A percentile compares a stretch with the other conserved stretches of the same genome.
Conservation (phyloP, 2,329 filamentous ascomycete species). For the Ophiostoma sp. region DNA sequence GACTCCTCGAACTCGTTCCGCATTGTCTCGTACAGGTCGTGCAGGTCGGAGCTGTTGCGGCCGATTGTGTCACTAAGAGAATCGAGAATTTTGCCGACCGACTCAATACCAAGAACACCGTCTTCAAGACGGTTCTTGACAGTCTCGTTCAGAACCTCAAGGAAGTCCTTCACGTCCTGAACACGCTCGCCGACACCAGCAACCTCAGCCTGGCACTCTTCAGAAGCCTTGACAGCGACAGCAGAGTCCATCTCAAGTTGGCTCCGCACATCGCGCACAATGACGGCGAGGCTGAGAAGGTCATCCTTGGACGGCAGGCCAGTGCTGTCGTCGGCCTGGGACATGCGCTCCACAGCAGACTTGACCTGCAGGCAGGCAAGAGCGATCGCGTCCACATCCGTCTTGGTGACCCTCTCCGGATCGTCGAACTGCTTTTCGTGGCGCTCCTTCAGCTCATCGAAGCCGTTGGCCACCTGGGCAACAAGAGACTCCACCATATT, state of each 20-base stretch:
- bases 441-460: conserved; percentile 71
- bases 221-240: conserved; percentile 74
- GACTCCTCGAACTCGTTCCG: conserved; percentile 86
- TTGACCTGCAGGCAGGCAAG: conserved; percentile 85
- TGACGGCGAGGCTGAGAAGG: conserved; percentile 66
- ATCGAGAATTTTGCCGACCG: conserved; percentile 69
- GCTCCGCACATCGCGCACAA: conserved; percentile 67
- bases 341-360: conserved; percentile 70
- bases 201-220: conserved; percentile 81
- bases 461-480: conserved; percentile 69
- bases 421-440: conserved; percentile 56
- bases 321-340: conserved; percentile 65
- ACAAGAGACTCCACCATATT: conserved; percentile 74
- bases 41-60: conserved; percentile 64
- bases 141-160: conserved; percentile 76
- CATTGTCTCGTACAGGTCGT: conserved; percentile 72
- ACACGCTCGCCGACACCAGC: conserved; percentile 76
- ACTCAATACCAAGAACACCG: conserved; percentile 70
- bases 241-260: conserved; percentile 67
- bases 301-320: conserved; percentile 75
- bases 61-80: conserved; percentile 63
- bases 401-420: conserved; percentile 71
- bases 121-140: conserved; percentile 76
- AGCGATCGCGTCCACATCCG: conserved; percentile 78
- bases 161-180: conserved; percentile 63